Evolutionary conservation across 2,329 filamentous ascomycete species (phyloP), one percentile per base, ranked within the genome.

Genomic region (Arachnomyces sp.): DNA sequence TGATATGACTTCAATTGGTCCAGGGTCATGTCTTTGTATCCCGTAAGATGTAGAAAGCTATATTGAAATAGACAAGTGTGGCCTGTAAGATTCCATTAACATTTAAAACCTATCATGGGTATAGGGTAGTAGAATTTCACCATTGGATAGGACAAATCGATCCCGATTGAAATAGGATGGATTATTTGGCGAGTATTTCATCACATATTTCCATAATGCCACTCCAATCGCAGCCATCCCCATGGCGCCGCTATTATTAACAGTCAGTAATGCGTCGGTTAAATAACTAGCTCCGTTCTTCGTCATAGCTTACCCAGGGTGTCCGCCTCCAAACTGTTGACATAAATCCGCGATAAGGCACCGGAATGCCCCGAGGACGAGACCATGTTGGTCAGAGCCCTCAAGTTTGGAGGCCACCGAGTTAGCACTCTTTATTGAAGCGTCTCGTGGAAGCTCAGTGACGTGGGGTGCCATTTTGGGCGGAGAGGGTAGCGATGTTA

Each of bases 301-400:
- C 21, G 21, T 25, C 21, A 5, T 1, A 30, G 43, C 68, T 50
- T 65, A 80, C 74, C 80, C 80, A 13, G 80, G 80, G 53, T 84
- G 81, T 0, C 81, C 81, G 28, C 79, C 79, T 46, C 76, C 76
- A 59, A 82, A 85, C 48, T 84, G 80, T 55, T 84, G 72, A 51
- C 79, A 84, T 3, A 85, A 61, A 54, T 85, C 81, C 33, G 80
- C 78, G 43, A 84, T 79, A 21, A 84, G 61, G 36, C 74, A 63
- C 40, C 80, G 68, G 53, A 82, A 82, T 4, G 74, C 75, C 49
- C 70, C 72, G 37, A 84, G 59, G 2, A 80, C 75, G 14, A 73
- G 54, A 36, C 78, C 69, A 47, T 68, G 45, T 12, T 37, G 42
- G 28, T 44, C 46, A 12, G 39, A 7, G 33, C 38, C 44, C 17